A percentile compares a stretch with the other conserved stretches of the same genome.
These are phyloP conservation scores for Tephrocybe rancida DNA, from an alignment of 768 basidiomycete species.

Conservation along the genomic window DNA sequence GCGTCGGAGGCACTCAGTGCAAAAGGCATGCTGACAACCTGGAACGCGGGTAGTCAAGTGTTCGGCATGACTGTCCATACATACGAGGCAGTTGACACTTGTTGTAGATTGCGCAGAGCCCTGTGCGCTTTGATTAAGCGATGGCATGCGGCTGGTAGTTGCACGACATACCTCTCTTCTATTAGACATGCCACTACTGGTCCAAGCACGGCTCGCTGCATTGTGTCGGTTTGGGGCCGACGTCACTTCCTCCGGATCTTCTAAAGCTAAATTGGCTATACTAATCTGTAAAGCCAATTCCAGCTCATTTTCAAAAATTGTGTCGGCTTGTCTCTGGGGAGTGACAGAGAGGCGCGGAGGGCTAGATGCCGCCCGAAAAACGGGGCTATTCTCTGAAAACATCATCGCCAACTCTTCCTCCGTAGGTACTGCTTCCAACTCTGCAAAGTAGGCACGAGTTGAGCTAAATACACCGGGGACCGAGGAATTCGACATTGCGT, in stretches of 20 bases:
- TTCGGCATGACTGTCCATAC: constrained; percentile 47
- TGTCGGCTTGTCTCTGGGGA: not conserved
- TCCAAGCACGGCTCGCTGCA: too few relatives aligned
- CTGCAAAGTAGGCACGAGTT: not conserved
- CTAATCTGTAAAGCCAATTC: not conserved
- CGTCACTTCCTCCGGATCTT: too few relatives aligned
- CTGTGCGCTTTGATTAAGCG: not conserved
- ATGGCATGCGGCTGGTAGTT: not conserved
- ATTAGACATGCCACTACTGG: too few relatives aligned
- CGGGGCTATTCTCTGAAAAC: too few relatives aligned
- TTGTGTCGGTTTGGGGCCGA: too few relatives aligned
- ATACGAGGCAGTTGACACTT: constrained; percentile 47
- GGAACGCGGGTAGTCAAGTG: not conserved
- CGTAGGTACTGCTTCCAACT: too few relatives aligned
- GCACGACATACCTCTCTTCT: not conserved
- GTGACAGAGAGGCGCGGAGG: too few relatives aligned
- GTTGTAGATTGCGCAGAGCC: not conserved
- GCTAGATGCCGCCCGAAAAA: too few relatives aligned
- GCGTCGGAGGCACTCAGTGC: constrained; percentile 49
- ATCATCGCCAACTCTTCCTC: too few relatives aligned
- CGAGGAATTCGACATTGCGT: not conserved
- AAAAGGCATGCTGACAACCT: constrained; percentile 53
- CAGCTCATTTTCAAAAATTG: not conserved
- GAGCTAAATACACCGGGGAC: not conserved
- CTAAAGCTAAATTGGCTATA: not conserved